Percentiles rank a stretch among this genome's conserved stretches.
phyloP scores from a whole-genome alignment of 2,329 filamentous ascomycete genomes.

The Zasmidium cellare region DNA sequence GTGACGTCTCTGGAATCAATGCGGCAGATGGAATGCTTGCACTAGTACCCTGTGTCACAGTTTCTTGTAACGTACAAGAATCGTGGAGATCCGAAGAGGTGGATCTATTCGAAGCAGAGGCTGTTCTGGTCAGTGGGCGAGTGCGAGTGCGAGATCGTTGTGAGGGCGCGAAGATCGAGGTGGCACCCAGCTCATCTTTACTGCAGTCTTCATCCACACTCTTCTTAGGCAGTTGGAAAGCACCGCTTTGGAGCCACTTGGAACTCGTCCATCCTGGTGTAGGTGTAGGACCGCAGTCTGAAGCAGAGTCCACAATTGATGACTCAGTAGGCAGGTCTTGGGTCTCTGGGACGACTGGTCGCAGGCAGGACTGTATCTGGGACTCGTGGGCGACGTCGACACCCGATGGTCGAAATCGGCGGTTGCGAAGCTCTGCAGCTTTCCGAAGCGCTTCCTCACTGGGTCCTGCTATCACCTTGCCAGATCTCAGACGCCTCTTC shows the following conservation, averaged over 20 bases:
- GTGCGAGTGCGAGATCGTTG: conserved; percentile 9
- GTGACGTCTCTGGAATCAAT: not conserved
- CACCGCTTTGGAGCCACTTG: conserved; percentile 21
- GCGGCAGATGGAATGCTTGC: not conserved
- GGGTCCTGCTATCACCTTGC: conserved; percentile 14
- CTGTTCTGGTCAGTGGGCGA: not conserved
- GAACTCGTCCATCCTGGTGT: conserved; percentile 27
- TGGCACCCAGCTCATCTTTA: conserved; percentile 22
- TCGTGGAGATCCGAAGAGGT: not conserved
- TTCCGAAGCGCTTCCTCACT: conserved; percentile 21
- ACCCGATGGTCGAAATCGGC: not conserved
- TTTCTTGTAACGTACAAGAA: not conserved
- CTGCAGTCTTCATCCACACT: conserved; percentile 26
- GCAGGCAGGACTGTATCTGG: conserved; percentile 17
- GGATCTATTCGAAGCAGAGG: not conserved
- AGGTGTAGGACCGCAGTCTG: conserved; percentile 22
- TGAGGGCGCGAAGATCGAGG: conserved; percentile 20
- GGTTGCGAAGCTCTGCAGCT: conserved; percentile 19
- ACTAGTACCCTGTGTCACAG: not conserved
- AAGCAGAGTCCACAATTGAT: conserved; percentile 7
- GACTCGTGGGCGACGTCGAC: conserved; percentile 1
- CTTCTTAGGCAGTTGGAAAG: conserved; percentile 17
- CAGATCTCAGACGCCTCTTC: conserved; percentile 11
- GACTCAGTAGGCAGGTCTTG: conserved; percentile 4
- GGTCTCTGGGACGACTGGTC: conserved; percentile 14